Percentiles rank a stretch among this genome's conserved stretches.
Conservation (phyloP, 202 grass and related monocot species). For the Panicum hallii region DNA sequence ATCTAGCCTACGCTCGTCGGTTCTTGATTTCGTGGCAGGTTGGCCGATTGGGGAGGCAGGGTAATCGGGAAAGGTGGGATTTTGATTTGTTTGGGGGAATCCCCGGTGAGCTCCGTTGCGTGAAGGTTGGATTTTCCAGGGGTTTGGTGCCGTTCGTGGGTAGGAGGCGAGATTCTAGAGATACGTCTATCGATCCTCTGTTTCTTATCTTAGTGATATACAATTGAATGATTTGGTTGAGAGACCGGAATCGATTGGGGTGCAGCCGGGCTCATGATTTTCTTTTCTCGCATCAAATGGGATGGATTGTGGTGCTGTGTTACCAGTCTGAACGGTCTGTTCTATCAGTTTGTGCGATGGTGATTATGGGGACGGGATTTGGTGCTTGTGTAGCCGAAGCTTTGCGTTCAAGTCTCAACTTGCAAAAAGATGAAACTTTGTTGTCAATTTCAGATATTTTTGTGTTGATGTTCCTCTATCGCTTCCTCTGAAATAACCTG, state of each 20-base stretch:
- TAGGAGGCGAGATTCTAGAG: neutral
- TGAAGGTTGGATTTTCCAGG: neutral
- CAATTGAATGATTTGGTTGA: neutral
- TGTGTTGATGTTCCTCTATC: neutral
- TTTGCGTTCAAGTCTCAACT: neutral
- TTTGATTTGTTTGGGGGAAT: constrained; percentile 5
- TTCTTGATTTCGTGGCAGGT: constrained; percentile 18
- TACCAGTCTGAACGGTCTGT: neutral
- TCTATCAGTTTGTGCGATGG: neutral
- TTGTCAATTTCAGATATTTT: constrained; percentile 3
- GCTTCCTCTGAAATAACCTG: neutral
- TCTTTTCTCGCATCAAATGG: neutral
- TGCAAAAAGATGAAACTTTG: neutral
- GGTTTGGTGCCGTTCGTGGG: neutral
- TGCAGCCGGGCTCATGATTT: neutral
- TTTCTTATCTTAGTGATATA: too few relatives aligned
- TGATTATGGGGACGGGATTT: neutral
- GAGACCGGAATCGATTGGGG: neutral
- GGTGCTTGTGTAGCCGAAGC: neutral
- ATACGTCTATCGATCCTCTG: neutral
- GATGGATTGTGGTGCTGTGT: neutral
- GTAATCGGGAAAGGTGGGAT: constrained; percentile 23
- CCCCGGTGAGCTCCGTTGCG: neutral
- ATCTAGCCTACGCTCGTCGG: neutral
- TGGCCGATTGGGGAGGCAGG: neutral